phyloP scores from a whole-genome alignment of 805 yeast species.

The Grigorovia jiainica region DNA sequence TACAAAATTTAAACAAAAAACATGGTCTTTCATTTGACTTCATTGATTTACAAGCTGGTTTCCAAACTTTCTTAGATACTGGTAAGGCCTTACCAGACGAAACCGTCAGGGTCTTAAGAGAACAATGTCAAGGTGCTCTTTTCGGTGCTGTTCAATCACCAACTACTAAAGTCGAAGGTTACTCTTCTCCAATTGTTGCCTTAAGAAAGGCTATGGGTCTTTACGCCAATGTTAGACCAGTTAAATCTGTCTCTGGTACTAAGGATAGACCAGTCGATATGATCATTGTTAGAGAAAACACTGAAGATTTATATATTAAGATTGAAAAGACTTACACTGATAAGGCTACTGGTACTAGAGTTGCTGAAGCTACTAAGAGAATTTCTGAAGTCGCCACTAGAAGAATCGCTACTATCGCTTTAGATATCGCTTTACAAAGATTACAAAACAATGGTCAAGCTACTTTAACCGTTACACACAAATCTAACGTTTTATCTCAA shows the following conservation, averaged over 20 bases:
- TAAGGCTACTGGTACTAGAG: slow-evolving; percentile 71
- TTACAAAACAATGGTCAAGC: slow-evolving; percentile 57
- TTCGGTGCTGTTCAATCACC: slow-evolving; percentile 98
- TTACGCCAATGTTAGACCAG: slow-evolving; percentile 96
- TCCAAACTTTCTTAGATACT: slow-evolving; percentile 85
- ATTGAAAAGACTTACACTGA: slow-evolving; percentile 67
- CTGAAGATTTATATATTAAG: slow-evolving; percentile 94
- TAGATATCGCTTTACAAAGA: slow-evolving; percentile 88
- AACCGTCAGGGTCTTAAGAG: slow-evolving; percentile 68
- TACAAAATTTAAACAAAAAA: slow-evolving; percentile 71
- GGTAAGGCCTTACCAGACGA: slow-evolving; percentile 93
- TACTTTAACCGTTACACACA: slow-evolving; percentile 82
- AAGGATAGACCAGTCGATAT: slow-evolving; percentile 82
- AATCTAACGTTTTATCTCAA: slow-evolving; percentile 86
- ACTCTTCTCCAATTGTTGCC: slow-evolving; percentile 98
- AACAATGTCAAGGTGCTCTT: slow-evolving; percentile 90
- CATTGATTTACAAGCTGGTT: slow-evolving; percentile 86
- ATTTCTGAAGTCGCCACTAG: slow-evolving; percentile 81
- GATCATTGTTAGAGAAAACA: slow-evolving; percentile 97
- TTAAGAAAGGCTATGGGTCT: slow-evolving; percentile 89
- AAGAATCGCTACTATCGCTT: slow-evolving; percentile 82
- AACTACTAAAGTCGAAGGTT: slow-evolving; percentile 85
- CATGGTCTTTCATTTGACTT: slow-evolving; percentile 77
- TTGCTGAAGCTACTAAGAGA: slow-evolving; percentile 97
- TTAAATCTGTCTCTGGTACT: slow-evolving; percentile 78